Base-by-base conservation (phyloP, 352 stramenopile genomes). In the Aphanomyces euteiches region DNA sequence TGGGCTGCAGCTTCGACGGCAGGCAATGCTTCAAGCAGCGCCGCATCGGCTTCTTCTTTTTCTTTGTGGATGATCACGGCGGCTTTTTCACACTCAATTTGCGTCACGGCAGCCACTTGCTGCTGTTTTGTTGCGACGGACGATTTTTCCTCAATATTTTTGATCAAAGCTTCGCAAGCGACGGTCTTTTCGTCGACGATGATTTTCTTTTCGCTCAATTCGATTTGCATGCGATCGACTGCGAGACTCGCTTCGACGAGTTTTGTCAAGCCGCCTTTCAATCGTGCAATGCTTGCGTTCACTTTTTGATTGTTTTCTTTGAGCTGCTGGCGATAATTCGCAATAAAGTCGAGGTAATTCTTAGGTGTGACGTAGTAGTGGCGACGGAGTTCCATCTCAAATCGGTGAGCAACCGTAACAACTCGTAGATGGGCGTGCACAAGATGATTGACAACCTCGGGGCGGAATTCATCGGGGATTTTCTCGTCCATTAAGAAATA, bases 341-440 rank as follows among this genome's bases (percentile, higher is more conserved):
- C 78, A 50, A 98, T 96, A 57, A 97, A 98, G 74, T 98, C 95
- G 17, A 98, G 75, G 66, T 98, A 98, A 72, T 98, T 98, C 75
- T 98, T 98, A 0, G 95, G 95, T 3, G 95, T 98, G n/a, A 98
- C 95, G 74, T 98, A 98, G 81, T 98, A 98, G 74, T 96, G 88
- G 0, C 95, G 83, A 17, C 94, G 80, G 19, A 98, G 74, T 56
- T 98, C 91, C 41, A 95, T 84, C 0, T 85, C 89, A 72, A 98
- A 98, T 40, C 92, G 82, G 47, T 89, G 79, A 3, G 92, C 92
- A n/a, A 96, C 85, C 1, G 80, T 80, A 8, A 98, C 90, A 3
- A 98, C 94, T 5, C 88, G 82, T 66, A 97, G 73, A 74, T 98
- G 95, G 0, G 91, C 90, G 56, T 96, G 85, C 0, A 98, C 93